Evolutionary conservation across 495 filamentous ascomycete species (phyloP).

Genomic region (Penicillium cosmopolitanum): DNA sequence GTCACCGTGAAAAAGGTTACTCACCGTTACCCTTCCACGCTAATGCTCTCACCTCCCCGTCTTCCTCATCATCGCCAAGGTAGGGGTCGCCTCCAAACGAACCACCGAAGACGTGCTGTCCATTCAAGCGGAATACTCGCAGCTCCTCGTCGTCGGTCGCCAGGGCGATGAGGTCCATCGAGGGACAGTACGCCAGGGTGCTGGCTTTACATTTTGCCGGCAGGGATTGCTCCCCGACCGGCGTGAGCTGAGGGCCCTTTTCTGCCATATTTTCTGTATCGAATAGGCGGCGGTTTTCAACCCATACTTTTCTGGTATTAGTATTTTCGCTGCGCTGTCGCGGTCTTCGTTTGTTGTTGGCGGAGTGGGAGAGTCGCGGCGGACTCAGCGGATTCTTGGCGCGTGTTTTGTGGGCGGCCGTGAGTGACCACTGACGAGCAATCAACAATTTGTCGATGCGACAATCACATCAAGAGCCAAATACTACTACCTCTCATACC

Average conservation of each 20-base stretch:
- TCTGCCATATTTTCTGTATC: conserved; percentile 30
- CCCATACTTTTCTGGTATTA: conserved; percentile 24
- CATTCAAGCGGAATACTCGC: conserved; percentile 68
- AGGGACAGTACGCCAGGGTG: conserved; percentile 74
- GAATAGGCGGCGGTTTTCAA: conserved; percentile 11
- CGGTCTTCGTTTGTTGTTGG: conserved; percentile 8
- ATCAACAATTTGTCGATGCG: not conserved
- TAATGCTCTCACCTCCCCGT: conserved; percentile 58
- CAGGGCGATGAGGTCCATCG: conserved; percentile 77
- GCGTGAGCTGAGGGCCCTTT: conserved; percentile 40
- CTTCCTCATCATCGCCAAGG: conserved; percentile 52
- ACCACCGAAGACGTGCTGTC: conserved; percentile 67
- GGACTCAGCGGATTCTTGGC: conserved; percentile 39
- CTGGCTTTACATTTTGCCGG: conserved; percentile 57
- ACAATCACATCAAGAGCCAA: not conserved
- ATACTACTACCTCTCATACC: too few relatives aligned
- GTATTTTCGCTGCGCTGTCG: conserved; percentile 2
- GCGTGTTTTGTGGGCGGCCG: conserved; percentile 19
- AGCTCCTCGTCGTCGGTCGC: conserved; percentile 67
- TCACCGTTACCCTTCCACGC: conserved; percentile 82
- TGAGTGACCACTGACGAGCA: too few relatives aligned
- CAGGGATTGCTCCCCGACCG: conserved; percentile 60
- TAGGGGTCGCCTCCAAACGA: conserved; percentile 52
- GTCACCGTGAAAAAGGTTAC: conserved; percentile 12
- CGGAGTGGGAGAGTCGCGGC: conserved; percentile 10